Conservation (phyloP, 2,329 filamentous ascomycete genomes). For the Colletotrichum sansevieriae region DNA sequence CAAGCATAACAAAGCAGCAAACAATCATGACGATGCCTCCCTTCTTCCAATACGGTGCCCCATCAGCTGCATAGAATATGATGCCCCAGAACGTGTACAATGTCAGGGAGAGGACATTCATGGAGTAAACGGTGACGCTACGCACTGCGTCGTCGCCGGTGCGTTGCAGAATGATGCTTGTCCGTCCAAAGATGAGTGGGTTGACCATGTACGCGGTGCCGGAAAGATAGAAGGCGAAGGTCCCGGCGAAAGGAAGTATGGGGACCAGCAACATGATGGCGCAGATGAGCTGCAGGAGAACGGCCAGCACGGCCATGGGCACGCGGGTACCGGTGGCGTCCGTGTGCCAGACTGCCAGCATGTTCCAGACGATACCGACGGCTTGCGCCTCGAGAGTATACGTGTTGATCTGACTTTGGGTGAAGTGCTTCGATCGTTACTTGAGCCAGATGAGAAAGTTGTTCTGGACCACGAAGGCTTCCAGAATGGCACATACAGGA, state of each 20-base stretch:
- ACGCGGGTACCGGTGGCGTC: constrained; percentile 52
- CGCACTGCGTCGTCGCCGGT: constrained; percentile 54
- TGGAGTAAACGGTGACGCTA: constrained; percentile 53
- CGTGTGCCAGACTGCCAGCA: constrained; percentile 53
- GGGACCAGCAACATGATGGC: constrained; percentile 51
- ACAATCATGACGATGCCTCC: constrained; percentile 53
- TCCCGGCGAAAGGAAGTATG: constrained; percentile 46
- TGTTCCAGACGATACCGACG: constrained; percentile 49
- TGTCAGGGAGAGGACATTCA: constrained; percentile 54
- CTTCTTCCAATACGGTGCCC: constrained; percentile 54
- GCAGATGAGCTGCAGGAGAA: constrained; percentile 50
- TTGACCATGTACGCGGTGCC: constrained; percentile 56
- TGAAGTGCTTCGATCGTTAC: constrained; percentile 43
- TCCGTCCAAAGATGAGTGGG: constrained; percentile 56
- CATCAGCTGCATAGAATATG: constrained; percentile 51
- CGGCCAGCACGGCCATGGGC: constrained; percentile 51
- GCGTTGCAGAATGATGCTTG: constrained; percentile 53
- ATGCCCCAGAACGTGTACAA: constrained; percentile 58
- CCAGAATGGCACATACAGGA: constrained; percentile 51
- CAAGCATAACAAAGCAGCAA: constrained; percentile 30
- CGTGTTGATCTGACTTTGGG: constrained; percentile 52
- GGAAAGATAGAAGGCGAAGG: constrained; percentile 52
- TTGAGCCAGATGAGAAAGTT: constrained; percentile 50
- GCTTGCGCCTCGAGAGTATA: constrained; percentile 55
- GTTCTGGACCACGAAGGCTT: constrained; percentile 48